Evolutionary conservation across 495 filamentous ascomycete species (phyloP).

Genomic region (Xylaria grammica): DNA sequence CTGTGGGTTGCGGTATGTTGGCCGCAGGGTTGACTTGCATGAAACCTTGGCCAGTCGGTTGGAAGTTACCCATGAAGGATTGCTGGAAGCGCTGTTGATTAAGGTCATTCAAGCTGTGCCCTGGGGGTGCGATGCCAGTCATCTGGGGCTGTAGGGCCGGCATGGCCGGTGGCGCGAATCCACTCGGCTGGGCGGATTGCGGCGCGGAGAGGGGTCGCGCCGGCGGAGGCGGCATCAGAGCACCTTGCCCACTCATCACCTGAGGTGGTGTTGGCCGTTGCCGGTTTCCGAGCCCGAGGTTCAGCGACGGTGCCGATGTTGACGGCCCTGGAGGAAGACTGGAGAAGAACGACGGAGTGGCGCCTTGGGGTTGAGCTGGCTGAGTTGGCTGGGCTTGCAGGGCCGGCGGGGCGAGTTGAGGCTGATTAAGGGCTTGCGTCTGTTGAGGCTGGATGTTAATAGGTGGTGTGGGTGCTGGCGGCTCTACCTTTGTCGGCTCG

Average conservation of each 20-base stretch:
- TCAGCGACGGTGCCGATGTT: slow-evolving; percentile 38
- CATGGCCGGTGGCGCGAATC: slow-evolving; percentile 66
- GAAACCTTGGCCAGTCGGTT: slow-evolving; percentile 50
- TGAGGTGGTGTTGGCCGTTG: slow-evolving; percentile 78
- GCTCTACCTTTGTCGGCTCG: slow-evolving; percentile 70
- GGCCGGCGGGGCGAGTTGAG: slow-evolving; percentile 58
- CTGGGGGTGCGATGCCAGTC: slow-evolving; percentile 78
- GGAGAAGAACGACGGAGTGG: slow-evolving; percentile 56
- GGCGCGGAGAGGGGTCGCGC: slow-evolving; percentile 86
- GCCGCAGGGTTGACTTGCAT: slow-evolving; percentile 41
- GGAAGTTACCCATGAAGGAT: slow-evolving; percentile 49
- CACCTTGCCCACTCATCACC: slow-evolving; percentile 60
- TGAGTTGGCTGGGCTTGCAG: too few relatives aligned
- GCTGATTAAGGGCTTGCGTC: slow-evolving; percentile 42
- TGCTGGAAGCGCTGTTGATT: slow-evolving; percentile 70
- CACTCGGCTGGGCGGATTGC: slow-evolving; percentile 76
- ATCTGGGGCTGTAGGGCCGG: slow-evolving; percentile 83
- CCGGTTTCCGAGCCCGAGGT: slow-evolving; percentile 55
- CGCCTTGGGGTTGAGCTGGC: slow-evolving; percentile 58
- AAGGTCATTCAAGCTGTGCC: slow-evolving; percentile 76
- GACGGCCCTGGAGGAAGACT: slow-evolving; percentile 35
- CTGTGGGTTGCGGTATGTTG: slow-evolving; percentile 58
- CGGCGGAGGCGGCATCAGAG: slow-evolving; percentile 76
- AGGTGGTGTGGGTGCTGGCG: slow-evolving; percentile 46
- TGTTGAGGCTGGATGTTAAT: slow-evolving; percentile 49